Percentiles rank a stretch among this genome's conserved stretches.
Conservation (phyloP, 2,329 filamentous ascomycete genomes). For the Alternaria brassicicola region DNA sequence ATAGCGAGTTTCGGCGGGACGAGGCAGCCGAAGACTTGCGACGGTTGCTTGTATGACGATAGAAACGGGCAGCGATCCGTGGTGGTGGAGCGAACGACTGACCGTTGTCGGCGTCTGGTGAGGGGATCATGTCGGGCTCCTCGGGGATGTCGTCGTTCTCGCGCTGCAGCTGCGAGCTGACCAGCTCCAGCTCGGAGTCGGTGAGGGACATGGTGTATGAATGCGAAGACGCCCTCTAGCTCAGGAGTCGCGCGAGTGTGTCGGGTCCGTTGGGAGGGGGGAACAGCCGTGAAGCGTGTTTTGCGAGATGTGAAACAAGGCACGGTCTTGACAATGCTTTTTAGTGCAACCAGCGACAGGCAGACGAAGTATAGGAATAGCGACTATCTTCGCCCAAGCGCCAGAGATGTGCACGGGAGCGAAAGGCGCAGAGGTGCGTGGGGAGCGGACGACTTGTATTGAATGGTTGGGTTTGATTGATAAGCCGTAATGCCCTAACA, state of each 20-base stretch:
- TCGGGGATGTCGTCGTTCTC: constrained; percentile 51
- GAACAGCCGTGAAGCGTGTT: constrained; percentile 8
- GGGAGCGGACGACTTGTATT: constrained; percentile 8
- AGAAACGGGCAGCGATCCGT: constrained; percentile 79
- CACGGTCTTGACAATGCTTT: constrained; percentile 33
- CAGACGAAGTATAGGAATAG: constrained; percentile 17
- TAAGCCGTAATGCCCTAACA: constrained; percentile 7
- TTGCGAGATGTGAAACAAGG: constrained; percentile 38
- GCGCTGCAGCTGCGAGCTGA: constrained; percentile 34
- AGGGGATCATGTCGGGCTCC: constrained; percentile 50
- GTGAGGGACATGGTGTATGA: constrained; percentile 37
- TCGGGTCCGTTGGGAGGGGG: constrained; percentile 22
- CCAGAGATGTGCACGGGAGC: constrained; percentile 30
- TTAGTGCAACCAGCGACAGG: constrained; percentile 28
- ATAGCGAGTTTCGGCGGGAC: constrained; percentile 79
- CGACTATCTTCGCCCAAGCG: constrained; percentile 18
- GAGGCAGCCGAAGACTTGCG: constrained; percentile 78
- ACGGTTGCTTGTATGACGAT: constrained; percentile 67
- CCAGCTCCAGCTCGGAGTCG: constrained; percentile 43
- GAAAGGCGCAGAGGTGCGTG: constrained; percentile 20
- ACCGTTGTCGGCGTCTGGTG: constrained; percentile 47
- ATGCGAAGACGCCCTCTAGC: not conserved
- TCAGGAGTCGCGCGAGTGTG: constrained; percentile 28
- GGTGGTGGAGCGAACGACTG: constrained; percentile 69
- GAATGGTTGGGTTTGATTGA: constrained; percentile 15